Base-by-base conservation (phyloP, 225 moss, liverwort and hornwort genomes). In the Physcomitrium patens region DNA sequence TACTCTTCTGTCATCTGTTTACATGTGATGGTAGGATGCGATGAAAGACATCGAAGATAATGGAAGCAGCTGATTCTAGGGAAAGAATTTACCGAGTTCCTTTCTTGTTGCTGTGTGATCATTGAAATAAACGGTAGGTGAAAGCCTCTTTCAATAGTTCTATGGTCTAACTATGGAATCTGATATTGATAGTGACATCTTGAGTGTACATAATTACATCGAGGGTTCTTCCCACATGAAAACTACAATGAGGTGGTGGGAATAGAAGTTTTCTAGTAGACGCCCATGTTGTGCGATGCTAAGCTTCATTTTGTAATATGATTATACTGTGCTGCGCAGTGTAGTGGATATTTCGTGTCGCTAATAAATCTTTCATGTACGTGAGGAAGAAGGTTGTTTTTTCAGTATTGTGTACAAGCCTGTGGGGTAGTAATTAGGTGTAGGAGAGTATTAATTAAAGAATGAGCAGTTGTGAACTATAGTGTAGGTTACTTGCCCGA, bases 1-100 rank as follows among this genome's bases (percentile, higher is more conserved):
- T 1, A 37, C 20, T 22, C 22, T 16, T 15, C 16, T 19, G 45
- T 45, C 47, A 19, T 47, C 6, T 69, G 54, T 31, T 53, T 47
- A 12, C 31, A 31, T 81, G 66, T 71, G 74, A 63, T 60, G 70
- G 54, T 85, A 94, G 93, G 85, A 88, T 9, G 93, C 93, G 12
- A 77, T 91, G 60, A 94, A 94, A 83, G 91, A 91, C 15, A 80
- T 94, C 48, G 91, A 94, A 0, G 79, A 89, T 4, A 68, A 75
- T 19, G 65, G 57, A 76, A 31, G 67, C 61, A 63, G 43, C 49
- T 68, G 37, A 24, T 14, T 76, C 28, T 37, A 41, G 64, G 45
- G 8, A 71, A 56, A 71, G 47, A 27, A 13, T 60, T 67, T 73
- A 68, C 20, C 14, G 53, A 62, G 45, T 43, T 67, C 20, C 20